phyloP scores from a whole-genome alignment of 208 protist species.

The Crithidia expoeki region DNA sequence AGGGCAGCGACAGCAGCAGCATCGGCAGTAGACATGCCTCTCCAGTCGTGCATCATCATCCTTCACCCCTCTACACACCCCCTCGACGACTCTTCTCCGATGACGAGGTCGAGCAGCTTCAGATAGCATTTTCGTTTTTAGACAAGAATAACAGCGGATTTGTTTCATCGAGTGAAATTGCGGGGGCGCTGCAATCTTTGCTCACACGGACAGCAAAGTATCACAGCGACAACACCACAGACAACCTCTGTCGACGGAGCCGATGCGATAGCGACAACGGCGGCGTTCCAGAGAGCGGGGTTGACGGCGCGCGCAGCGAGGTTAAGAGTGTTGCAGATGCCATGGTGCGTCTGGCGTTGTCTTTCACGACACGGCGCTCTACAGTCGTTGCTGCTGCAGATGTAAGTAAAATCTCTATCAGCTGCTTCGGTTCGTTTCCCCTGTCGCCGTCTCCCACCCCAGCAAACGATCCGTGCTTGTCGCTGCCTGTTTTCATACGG shows the following conservation, averaged over 20 bases:
- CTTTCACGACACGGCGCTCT: neutral
- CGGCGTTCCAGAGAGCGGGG: neutral
- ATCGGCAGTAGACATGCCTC: neutral
- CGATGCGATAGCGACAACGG: neutral
- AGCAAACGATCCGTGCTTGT: neutral
- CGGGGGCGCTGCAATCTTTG: constrained; percentile 18
- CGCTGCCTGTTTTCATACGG: constrained; percentile 26
- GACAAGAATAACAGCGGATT: constrained; percentile 19
- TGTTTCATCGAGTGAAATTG: constrained; percentile 8
- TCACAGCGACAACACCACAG: neutral
- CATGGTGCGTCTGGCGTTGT: constrained; percentile 26
- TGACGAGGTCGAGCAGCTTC: constrained; percentile 22
- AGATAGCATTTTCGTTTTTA: constrained; percentile 17
- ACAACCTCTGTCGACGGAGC: neutral
- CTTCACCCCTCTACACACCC: neutral
- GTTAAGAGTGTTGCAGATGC: constrained; percentile 8
- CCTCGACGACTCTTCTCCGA: constrained; percentile 25
- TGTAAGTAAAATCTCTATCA: neutral
- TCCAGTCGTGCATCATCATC: neutral
- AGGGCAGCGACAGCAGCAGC: neutral
- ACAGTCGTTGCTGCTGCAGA: neutral
- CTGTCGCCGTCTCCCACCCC: no score
- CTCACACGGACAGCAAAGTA: neutral
- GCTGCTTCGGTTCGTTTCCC: neutral
- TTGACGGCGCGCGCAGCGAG: neutral